Evolutionary conservation across 179 eudicot species (phyloP).

Genomic region (Patellifolia procumbens): DNA sequence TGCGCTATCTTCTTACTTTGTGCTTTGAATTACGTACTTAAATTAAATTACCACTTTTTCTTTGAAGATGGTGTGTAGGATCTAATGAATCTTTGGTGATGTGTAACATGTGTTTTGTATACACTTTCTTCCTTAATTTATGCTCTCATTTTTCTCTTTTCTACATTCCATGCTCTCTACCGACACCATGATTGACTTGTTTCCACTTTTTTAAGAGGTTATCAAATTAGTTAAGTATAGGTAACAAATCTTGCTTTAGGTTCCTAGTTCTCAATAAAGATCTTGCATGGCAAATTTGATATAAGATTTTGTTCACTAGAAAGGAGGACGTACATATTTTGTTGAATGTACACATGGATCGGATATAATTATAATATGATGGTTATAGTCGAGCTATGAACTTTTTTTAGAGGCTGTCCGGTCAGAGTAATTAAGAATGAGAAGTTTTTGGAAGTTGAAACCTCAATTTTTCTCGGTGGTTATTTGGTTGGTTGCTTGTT

Average conservation of each 20-base stretch:
- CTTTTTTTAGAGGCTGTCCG: no score
- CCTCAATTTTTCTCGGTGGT: no score
- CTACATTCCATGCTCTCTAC: not conserved
- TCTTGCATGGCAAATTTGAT: not conserved
- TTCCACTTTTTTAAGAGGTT: not conserved
- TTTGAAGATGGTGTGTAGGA: not conserved
- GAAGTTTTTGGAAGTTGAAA: no score
- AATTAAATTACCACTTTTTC: not conserved
- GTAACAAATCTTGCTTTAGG: not conserved
- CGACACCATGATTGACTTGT: constrained; percentile 30
- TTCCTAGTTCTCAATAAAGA: not conserved
- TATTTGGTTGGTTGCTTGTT: no score
- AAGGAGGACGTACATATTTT: no score
- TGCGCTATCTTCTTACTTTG: constrained; percentile 26
- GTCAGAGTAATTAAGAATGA: no score
- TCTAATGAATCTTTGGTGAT: not conserved
- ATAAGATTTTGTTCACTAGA: not conserved
- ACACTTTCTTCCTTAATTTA: constrained; percentile 15
- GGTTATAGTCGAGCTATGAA: no score
- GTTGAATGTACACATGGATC: no score
- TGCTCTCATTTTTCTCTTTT: constrained; percentile 6
- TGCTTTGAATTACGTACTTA: not conserved
- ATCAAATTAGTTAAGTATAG: not conserved
- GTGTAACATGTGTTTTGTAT: not conserved
- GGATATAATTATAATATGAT: no score